A percentile compares a stretch with the other conserved stretches of the same genome.
These are phyloP conservation scores for Colletotrichum ledebouriae DNA, from an alignment of 2,329 filamentous ascomycete genomes.

Conservation along the genomic window DNA sequence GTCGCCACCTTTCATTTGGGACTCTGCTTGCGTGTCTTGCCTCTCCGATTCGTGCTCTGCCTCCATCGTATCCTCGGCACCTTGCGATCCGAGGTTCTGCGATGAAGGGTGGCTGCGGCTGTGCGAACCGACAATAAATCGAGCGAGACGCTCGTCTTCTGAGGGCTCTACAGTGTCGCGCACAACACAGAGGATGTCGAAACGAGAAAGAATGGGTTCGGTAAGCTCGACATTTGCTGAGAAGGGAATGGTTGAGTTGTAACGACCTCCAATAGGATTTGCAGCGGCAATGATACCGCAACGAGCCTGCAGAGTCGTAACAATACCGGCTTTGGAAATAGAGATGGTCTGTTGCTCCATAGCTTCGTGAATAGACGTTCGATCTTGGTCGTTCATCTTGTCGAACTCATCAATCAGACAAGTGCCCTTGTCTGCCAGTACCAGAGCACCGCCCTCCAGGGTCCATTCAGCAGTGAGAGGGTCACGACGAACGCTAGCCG, in stretches of 20 bases:
- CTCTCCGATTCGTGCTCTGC: constrained; percentile 69
- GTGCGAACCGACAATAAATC: constrained; percentile 95
- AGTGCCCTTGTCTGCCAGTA: constrained; percentile 93
- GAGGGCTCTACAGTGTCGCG: constrained; percentile 92
- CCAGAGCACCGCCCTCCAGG: constrained; percentile 92
- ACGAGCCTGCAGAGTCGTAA: constrained; percentile 94
- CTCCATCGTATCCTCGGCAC: constrained; percentile 69
- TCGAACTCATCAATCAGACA: constrained; percentile 99
- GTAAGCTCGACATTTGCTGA: constrained; percentile 97
- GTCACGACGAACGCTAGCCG: constrained; percentile 94
- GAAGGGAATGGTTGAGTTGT: constrained; percentile 96
- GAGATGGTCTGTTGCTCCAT: constrained; percentile 99
- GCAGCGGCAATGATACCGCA: constrained; percentile 97
- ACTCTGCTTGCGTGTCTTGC: constrained; percentile 52
- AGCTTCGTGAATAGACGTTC: constrained; percentile 98
- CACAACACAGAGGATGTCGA: constrained; percentile 96
- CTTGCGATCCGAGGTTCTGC: constrained; percentile 53
- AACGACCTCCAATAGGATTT: constrained; percentile 95
- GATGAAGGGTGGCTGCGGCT: constrained; percentile 83
- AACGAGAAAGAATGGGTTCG: constrained; percentile 96
- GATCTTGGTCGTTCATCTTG: constrained; percentile 99
- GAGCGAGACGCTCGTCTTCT: constrained; percentile 93
- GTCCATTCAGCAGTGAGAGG: constrained; percentile 98
- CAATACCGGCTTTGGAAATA: constrained; percentile 98
- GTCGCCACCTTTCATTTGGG: constrained; percentile 68